These are phyloP conservation scores for Amoebophrya sp. DNA, from an alignment of 169 alveolate genomes.

Conservation along the genomic window DNA sequence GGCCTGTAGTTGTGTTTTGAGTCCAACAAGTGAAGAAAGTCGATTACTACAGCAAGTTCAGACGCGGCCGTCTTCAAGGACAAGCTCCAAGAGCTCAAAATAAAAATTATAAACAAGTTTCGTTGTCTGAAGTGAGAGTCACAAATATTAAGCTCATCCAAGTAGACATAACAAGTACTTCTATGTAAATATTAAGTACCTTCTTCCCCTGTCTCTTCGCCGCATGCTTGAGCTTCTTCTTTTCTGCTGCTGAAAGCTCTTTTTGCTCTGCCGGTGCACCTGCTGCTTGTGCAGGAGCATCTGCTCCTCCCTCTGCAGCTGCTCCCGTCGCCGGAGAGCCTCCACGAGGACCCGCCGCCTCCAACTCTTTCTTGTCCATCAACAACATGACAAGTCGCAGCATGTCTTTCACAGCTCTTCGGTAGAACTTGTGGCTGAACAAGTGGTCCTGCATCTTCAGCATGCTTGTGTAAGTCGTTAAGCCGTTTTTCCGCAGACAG, in stretches of 20 bases:
- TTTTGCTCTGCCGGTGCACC: not conserved
- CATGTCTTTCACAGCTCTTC: slow-evolving; percentile 42
- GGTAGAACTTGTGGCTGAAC: slow-evolving; percentile 45
- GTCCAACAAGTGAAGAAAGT: too few species aligned
- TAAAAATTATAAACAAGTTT: too few species aligned
- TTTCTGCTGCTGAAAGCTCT: not conserved
- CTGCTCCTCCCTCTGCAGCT: not conserved
- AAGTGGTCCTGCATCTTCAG: slow-evolving; percentile 46
- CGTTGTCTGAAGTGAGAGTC: too few species aligned
- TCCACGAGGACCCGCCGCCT: too few species aligned
- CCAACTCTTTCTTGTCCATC: not conserved
- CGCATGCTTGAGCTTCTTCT: slow-evolving; percentile 5
- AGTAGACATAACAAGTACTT: not conserved
- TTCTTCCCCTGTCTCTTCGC: slow-evolving; percentile 28
- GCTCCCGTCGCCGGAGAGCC: too few species aligned
- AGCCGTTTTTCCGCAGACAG: slow-evolving; percentile 43
- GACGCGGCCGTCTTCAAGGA: too few species aligned
- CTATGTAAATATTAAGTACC: too few species aligned
- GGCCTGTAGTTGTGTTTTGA: not conserved
- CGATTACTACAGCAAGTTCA: not conserved
- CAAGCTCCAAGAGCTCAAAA: too few species aligned
- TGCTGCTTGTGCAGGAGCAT: not conserved
- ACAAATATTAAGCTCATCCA: too few species aligned
- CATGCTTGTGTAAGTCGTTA: slow-evolving; percentile 44
- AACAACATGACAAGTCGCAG: not conserved